Conservation (phyloP, 2,329 filamentous ascomycete genomes). For the Pseudocercospora vitis region DNA sequence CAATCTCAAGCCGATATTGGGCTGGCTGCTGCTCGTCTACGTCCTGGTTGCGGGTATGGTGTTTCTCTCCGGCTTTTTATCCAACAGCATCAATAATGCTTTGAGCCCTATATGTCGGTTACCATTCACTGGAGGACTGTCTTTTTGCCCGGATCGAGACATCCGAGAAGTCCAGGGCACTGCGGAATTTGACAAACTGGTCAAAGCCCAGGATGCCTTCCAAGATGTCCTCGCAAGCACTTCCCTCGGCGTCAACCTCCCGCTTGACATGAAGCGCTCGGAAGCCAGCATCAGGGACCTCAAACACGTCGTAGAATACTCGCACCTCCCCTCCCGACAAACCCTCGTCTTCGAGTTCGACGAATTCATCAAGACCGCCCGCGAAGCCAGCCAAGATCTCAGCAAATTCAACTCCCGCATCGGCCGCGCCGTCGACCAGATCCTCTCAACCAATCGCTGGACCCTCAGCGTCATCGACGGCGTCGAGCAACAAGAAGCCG, state of each 20-base stretch:
- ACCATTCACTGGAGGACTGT: slow-evolving; percentile 63
- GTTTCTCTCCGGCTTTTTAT: slow-evolving; percentile 62
- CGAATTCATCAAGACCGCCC: slow-evolving; percentile 69
- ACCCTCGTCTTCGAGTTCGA: slow-evolving; percentile 75
- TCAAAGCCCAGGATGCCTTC: slow-evolving; percentile 72
- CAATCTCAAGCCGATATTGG: slow-evolving; percentile 64
- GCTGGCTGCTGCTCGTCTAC: slow-evolving; percentile 61
- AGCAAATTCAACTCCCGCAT: slow-evolving; percentile 76
- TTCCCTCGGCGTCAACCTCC: slow-evolving; percentile 65
- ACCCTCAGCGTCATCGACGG: slow-evolving; percentile 68
- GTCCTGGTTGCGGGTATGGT: slow-evolving; percentile 60
- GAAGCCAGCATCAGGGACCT: slow-evolving; percentile 74
- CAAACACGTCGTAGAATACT: slow-evolving; percentile 69
- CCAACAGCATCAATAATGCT: slow-evolving; percentile 59
- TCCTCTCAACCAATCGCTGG: slow-evolving; percentile 74
- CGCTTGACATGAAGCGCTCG: slow-evolving; percentile 75
- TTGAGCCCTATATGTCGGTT: slow-evolving; percentile 69
- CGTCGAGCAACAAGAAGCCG: slow-evolving; percentile 50
- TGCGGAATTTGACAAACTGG: slow-evolving; percentile 71
- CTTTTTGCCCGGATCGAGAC: slow-evolving; percentile 56
- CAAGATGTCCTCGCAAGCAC: slow-evolving; percentile 71
- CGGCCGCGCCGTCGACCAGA: slow-evolving; percentile 69
- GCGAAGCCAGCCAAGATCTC: slow-evolving; percentile 64
- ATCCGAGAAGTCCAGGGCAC: slow-evolving; percentile 33
- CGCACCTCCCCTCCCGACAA: slow-evolving; percentile 64